Evolutionary conservation across 306 rosid species (phyloP).

Genomic region (Glycine latifolia): DNA sequence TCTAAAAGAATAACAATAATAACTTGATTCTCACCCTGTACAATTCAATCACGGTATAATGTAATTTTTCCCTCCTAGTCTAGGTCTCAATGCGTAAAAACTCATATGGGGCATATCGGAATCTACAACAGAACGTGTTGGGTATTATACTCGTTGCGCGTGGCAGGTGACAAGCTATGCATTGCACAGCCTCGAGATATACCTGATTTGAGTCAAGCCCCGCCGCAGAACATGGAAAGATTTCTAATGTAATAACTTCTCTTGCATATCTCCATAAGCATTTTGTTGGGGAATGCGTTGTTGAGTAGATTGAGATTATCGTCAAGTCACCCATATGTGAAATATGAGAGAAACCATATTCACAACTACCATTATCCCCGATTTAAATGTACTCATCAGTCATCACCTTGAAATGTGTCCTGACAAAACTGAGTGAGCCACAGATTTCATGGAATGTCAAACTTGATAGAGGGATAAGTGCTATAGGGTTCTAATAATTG

Average conservation of each 20-base stretch:
- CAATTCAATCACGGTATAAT: constrained; percentile 44
- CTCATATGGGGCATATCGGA: constrained; percentile 6
- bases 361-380: constrained; percentile 33
- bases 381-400: constrained; percentile 21
- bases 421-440: constrained; percentile 33
- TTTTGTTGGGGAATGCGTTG: constrained; percentile 4
- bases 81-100: constrained; percentile 7
- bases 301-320: constrained; percentile 21
- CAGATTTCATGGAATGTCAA: constrained; percentile 31
- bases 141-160: constrained; percentile 4
- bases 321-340: constrained; percentile 23
- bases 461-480: constrained; percentile 20
- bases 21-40: constrained; percentile 50
- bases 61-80: constrained; percentile 8
- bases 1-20: constrained; percentile 39
- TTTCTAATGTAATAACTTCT: constrained; percentile 20
- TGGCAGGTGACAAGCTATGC: constrained; percentile 30
- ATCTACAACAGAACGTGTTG: constrained; percentile 44
- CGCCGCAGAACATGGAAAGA: constrained; percentile 16
- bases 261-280: constrained; percentile 3
- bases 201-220: constrained; percentile 18
- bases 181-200: constrained; percentile 29
- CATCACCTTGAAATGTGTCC: neutral
- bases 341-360: constrained; percentile 33
- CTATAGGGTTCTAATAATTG: constrained; percentile 38